A percentile compares a stretch with the other conserved stretches of the same genome.
Conservation (phyloP, 2,329 filamentous ascomycete species). For the Cercospora berteroae region DNA sequence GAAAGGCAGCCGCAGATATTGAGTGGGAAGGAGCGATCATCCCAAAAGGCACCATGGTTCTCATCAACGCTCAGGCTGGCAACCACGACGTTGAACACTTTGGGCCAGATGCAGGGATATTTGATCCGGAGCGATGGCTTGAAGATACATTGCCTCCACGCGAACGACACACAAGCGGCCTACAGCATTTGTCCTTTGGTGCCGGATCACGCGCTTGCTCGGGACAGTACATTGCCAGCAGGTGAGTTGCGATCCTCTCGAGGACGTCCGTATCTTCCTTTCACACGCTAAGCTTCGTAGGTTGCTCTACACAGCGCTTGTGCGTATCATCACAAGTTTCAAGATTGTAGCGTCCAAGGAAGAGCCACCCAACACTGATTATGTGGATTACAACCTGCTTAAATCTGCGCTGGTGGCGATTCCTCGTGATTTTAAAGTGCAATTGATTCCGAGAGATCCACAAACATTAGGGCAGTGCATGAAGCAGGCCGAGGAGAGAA, state of each 20-base stretch:
- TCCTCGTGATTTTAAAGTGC: slow-evolving; percentile 58
- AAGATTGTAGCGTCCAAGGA: slow-evolving; percentile 50
- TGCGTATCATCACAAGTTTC: slow-evolving; percentile 52
- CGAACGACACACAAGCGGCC: slow-evolving; percentile 35
- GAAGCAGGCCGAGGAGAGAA: slow-evolving; percentile 45
- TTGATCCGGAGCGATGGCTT: slow-evolving; percentile 54
- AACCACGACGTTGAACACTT: slow-evolving; percentile 55
- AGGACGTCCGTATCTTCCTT: background rate
- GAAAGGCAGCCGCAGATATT: slow-evolving; percentile 52
- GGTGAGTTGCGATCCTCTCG: slow-evolving; percentile 2
- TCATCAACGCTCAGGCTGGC: slow-evolving; percentile 56
- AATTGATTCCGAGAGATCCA: slow-evolving; percentile 53
- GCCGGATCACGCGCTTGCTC: slow-evolving; percentile 54
- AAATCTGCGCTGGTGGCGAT: slow-evolving; percentile 61
- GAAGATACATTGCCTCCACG: slow-evolving; percentile 37
- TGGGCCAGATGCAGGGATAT: slow-evolving; percentile 46
- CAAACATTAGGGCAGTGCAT: slow-evolving; percentile 44
- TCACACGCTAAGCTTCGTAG: slow-evolving; percentile 29
- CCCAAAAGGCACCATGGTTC: slow-evolving; percentile 53
- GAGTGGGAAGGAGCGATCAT: slow-evolving; percentile 50
- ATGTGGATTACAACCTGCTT: slow-evolving; percentile 61
- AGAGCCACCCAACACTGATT: slow-evolving; percentile 59
- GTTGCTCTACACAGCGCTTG: slow-evolving; percentile 51
- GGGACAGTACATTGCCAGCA: slow-evolving; percentile 52
- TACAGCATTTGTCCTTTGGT: slow-evolving; percentile 52